Evolutionary conservation across 2,329 filamentous ascomycete genomes (phyloP), one percentile per base, ranked within the genome.

Genomic region (Blumeria hordei): DNA sequence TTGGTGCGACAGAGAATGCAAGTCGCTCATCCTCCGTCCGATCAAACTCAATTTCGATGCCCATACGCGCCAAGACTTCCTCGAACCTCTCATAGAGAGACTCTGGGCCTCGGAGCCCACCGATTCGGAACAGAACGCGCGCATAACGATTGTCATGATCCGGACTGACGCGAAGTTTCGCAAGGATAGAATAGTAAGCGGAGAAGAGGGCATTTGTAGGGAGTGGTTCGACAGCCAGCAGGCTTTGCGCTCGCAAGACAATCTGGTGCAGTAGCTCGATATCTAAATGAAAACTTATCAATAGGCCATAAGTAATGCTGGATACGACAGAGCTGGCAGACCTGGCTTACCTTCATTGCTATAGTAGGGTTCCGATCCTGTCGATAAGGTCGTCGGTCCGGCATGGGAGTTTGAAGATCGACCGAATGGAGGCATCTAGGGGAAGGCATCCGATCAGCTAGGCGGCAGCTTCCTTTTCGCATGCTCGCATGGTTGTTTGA

Each of bases 221-320:
- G 21, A 83, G 72, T 1, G 77, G 71, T 1, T 77, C 69, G 10
- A 67, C 68, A 49, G 75, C 70, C 54, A 78, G 72, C 34, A 84
- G 73, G 43, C 76, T 70, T 68, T 88, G 78, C 45, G 85, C 88
- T 61, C 75, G 74, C 58, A 73, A 71, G 63, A 93, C 80, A 63
- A 94, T 85, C 57, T 83, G 74, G 67, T 87, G 83, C 56, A 94
- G 73, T 58, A 87, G 74, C 58, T 77, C 75, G 66, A 94, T 84
- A 70, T 93, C 88, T 88, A 56, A 50, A 35, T 4, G 21, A 28
- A 28, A 28, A 28, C 21, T 28, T 28, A 28, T 28, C 21, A 28
- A 28, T 28, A 28, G 21, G 21, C 21, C 21, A 28, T 28, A 28
- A 28, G 21, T 28, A 28, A 28, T 28, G 21, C 21, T 28, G 21